Evolutionary conservation across 169 alveolate genomes (phyloP).

Genomic region (Eimeria tenella): DNA sequence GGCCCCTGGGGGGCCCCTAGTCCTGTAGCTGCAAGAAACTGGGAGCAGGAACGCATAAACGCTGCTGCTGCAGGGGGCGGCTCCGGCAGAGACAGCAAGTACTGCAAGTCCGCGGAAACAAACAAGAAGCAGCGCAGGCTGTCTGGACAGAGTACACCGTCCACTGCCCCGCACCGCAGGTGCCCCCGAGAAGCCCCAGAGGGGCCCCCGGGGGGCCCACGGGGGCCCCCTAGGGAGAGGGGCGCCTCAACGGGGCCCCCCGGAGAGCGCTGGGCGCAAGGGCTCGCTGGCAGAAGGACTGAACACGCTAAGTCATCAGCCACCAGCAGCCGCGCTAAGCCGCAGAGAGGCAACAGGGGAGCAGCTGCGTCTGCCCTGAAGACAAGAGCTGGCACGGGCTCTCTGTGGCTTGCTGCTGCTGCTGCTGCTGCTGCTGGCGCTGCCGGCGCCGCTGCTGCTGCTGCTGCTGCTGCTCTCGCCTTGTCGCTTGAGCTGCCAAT

Average conservation of each 20-base stretch:
- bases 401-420: constrained; percentile 45
- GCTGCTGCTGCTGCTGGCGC: constrained; percentile 65
- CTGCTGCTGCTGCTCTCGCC: neutral
- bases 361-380: constrained; percentile 59
- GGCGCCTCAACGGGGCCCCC: neutral
- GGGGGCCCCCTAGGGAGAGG: neutral
- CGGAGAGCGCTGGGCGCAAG: neutral
- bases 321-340: neutral
- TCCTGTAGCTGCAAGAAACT: neutral
- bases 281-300: constrained; percentile 9
- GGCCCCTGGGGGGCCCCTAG: neutral
- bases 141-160: constrained; percentile 19
- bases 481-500: neutral
- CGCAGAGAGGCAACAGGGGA: constrained; percentile 27
- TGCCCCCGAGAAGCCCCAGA: constrained; percentile 19
- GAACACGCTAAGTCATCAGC: neutral
- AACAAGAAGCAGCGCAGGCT: constrained; percentile 47
- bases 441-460: constrained; percentile 41
- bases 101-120: neutral
- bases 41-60: neutral
- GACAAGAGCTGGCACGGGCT: constrained; percentile 51
- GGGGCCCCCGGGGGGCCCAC: neutral
- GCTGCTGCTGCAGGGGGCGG: constrained; percentile 4
- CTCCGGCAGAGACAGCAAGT: neutral
- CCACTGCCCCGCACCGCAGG: neutral